phyloP scores from a whole-genome alignment of 305 asterid species.

The Fraxinus ornus region DNA sequence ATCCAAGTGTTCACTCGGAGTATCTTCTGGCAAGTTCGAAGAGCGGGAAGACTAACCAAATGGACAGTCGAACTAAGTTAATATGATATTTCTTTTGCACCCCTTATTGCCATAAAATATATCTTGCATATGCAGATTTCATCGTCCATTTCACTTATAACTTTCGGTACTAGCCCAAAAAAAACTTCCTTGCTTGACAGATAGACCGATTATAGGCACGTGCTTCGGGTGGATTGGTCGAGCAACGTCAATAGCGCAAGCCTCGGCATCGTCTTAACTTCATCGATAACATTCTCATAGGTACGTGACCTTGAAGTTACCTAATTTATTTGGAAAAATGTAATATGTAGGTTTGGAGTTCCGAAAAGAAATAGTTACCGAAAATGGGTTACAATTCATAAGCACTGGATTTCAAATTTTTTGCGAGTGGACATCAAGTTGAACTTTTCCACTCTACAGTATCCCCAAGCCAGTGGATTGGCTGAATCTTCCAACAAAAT shows the following conservation, averaged over 20 bases:
- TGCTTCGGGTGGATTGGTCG: neutral
- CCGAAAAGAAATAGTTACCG: neutral
- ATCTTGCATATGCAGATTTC: neutral
- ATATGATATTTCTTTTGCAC: no score
- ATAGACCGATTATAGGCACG: neutral
- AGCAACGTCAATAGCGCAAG: neutral
- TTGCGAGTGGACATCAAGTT: neutral
- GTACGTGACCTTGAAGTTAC: neutral
- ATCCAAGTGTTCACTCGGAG: neutral
- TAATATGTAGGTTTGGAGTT: neutral
- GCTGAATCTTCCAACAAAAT: neutral
- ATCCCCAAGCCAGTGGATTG: neutral
- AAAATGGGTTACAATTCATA: neutral
- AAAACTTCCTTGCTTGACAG: neutral
- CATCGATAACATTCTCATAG: neutral
- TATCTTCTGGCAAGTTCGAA: neutral
- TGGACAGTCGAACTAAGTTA: no score
- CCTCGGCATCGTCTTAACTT: neutral
- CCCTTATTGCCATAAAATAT: neutral
- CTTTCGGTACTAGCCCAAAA: neutral
- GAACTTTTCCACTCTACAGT: neutral
- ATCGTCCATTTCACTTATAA: no score
- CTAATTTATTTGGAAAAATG: neutral
- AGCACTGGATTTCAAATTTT: neutral
- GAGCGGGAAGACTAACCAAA: neutral